Evolutionary conservation across 2,329 filamentous ascomycete genomes (phyloP).

Genomic region (Ophioceras dolichostomum): DNA sequence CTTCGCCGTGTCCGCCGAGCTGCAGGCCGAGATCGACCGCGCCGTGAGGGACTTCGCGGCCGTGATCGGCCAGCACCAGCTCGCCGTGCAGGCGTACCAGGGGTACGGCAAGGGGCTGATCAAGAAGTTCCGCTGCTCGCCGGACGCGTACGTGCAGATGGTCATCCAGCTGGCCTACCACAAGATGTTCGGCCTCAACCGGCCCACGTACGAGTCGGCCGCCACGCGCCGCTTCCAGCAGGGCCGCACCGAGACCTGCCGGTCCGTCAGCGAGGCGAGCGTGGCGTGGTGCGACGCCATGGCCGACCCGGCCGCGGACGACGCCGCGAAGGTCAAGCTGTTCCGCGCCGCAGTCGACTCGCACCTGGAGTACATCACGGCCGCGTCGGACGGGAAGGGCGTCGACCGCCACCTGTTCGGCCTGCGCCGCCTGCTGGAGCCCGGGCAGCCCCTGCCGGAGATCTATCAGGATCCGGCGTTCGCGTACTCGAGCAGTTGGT

Average conservation of each 20-base stretch:
- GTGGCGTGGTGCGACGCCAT: conserved; percentile 85
- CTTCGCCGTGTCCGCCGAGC: conserved; percentile 65
- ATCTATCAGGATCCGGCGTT: conserved; percentile 84
- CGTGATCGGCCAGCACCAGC: conserved; percentile 78
- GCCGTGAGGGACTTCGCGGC: conserved; percentile 68
- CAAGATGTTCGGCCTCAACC: conserved; percentile 98
- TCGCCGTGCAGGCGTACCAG: conserved; percentile 90
- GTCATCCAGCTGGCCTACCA: conserved; percentile 95
- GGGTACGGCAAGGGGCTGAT: conserved; percentile 96
- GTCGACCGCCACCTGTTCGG: conserved; percentile 97
- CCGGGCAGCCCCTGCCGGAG: conserved; percentile 68
- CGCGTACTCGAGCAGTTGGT: conserved; percentile 78
- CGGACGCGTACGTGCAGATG: conserved; percentile 97
- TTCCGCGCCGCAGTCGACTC: conserved; percentile 73
- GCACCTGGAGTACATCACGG: conserved; percentile 82
- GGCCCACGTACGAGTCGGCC: conserved; percentile 95
- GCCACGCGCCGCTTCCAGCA: conserved; percentile 91
- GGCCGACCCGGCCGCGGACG: conserved; percentile 50
- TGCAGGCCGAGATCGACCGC: conserved; percentile 65
- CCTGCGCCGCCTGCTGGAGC: conserved; percentile 76
- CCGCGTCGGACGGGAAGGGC: conserved; percentile 83
- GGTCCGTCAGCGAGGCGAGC: conserved; percentile 80
- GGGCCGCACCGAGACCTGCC: conserved; percentile 92
- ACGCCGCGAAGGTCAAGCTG: conserved; percentile 38
- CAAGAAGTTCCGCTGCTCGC: conserved; percentile 98